Evolutionary conservation across 176 grass and related monocot species (phyloP), one percentile per base, ranked within the genome.

Genomic region (Hsuehochloa calcarea): DNA sequence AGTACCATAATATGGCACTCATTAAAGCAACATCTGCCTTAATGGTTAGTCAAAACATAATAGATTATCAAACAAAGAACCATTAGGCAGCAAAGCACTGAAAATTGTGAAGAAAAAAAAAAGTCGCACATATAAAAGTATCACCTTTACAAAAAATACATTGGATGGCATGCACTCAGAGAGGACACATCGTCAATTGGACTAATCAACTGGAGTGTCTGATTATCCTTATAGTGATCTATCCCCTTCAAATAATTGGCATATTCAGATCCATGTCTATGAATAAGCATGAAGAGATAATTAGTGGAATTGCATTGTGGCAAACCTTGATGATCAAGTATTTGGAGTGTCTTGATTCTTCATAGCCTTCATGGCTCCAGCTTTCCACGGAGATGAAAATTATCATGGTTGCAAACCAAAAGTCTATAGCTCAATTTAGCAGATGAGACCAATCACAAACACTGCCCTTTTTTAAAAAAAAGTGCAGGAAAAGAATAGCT

Each of bases 101-200:
- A 55, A 49, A 65, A 10, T 22, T 55, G 35, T 12, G 45, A 1
- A 8, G n/a, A 8, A 26, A 31, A 9, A 47, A 13, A 46, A 37
- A 49, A 19, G 5, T 6, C 69, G 13, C 43, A 20, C 19, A 16
- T 8, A 44, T 22, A 60, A 46, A 69, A 59, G 49, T 12, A 75
- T 49, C 79, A 69, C 40, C 78, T 68, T 68, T 77, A 8, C n/a
- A n/a, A 15, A 40, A 75, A 50, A 82, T 49, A 27, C 17, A 75
- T 45, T 58, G 46, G 62, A 82, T 59, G 45, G 11, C 47, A 75
- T 68, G 20, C 69, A 67, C 49, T 6, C 58, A 67, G 25, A 74
- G 23, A 15, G 70, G 50, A 55, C 65, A 64, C 66, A 46, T 45
- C 31, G 68, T 12, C 43, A 74, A 39, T 38, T 45, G n/a, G 38